Percentiles rank a stretch among this genome's conserved stretches.
phyloP scores from a whole-genome alignment of 1,284 basidiomycete genomes.

The Takashimella koratensis region DNA sequence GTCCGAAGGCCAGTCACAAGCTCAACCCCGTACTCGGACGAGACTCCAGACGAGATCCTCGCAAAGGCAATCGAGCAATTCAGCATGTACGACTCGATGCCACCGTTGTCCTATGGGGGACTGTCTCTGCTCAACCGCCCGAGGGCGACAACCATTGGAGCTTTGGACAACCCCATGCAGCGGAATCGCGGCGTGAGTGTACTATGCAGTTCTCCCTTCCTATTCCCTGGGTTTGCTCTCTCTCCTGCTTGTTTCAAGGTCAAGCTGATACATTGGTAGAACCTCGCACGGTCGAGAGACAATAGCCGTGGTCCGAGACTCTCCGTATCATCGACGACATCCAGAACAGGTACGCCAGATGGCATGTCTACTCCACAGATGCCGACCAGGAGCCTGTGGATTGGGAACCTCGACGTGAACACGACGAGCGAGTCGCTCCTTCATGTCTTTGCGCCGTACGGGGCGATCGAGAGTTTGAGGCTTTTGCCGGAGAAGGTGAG shows the following conservation, averaged over 20 bases:
- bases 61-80: slow-evolving; percentile 34
- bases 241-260: background rate
- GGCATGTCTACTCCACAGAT: slow-evolving; percentile 59
- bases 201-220: background rate
- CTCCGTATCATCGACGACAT: slow-evolving; percentile 39
- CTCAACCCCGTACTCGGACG: background rate
- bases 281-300: slow-evolving; percentile 21
- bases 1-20: slow-evolving; percentile 52
- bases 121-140: slow-evolving; percentile 55
- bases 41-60: slow-evolving; percentile 49
- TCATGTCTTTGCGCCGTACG: slow-evolving; percentile 90
- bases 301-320: slow-evolving; percentile 29
- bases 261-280: no score
- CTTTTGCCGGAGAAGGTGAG: slow-evolving; percentile 91
- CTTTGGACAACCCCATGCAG: slow-evolving; percentile 64
- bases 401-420: slow-evolving; percentile 90
- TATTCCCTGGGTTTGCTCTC: background rate
- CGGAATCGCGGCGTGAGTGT: slow-evolving; percentile 4
- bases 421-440: slow-evolving; percentile 93
- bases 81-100: slow-evolving; percentile 36
- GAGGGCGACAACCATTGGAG: slow-evolving; percentile 86
- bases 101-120: slow-evolving; percentile 5
- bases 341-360: slow-evolving; percentile 43
- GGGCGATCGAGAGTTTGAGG: slow-evolving; percentile 90
- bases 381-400: slow-evolving; percentile 93